Conservation (phyloP, 1,284 basidiomycete species). For the Mycena sp. region DNA sequence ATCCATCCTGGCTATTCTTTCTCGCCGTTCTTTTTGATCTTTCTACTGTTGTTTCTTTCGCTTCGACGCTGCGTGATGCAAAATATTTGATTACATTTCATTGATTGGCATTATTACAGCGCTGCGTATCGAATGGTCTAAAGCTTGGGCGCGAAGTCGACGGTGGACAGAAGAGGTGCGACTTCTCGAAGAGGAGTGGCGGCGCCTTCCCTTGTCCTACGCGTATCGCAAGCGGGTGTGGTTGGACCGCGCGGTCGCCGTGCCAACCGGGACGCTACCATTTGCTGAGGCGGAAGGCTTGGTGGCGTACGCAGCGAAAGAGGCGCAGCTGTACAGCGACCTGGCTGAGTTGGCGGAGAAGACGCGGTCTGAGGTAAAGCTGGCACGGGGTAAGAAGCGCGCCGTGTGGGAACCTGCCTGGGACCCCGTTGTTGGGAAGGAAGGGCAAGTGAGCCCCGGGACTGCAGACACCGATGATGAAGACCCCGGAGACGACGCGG, state of each 20-base stretch:
- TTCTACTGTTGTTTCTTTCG: too few species aligned
- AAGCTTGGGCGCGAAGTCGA: constrained; percentile 16
- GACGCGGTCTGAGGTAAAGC: constrained; percentile 1
- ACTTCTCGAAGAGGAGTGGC: constrained; percentile 20
- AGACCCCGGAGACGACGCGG: neutral
- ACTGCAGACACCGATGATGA: neutral
- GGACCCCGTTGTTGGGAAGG: neutral
- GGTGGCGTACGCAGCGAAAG: constrained; percentile 19
- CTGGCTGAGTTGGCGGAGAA: constrained; percentile 5
- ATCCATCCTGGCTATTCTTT: too few species aligned
- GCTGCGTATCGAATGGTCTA: constrained; percentile 24
- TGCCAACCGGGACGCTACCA: neutral
- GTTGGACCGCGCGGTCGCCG: neutral
- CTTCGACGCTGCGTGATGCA: too few species aligned
- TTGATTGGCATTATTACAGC: constrained; percentile 5
- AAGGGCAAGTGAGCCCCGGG: neutral
- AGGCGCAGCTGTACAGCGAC: constrained; percentile 14
- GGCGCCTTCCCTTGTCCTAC: constrained; percentile 6
- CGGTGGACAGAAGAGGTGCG: constrained; percentile 11
- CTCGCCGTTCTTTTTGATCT: too few species aligned
- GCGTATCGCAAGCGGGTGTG: neutral
- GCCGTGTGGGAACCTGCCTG: neutral
- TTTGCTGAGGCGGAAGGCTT: constrained; percentile 12
- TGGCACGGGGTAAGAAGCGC: constrained; percentile 13
- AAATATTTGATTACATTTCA: neutral